A percentile compares a stretch with the other conserved stretches of the same genome.
Evolutionary conservation across 208 protist genomes (phyloP).

Genomic region (Wallacemonas rigidus): DNA sequence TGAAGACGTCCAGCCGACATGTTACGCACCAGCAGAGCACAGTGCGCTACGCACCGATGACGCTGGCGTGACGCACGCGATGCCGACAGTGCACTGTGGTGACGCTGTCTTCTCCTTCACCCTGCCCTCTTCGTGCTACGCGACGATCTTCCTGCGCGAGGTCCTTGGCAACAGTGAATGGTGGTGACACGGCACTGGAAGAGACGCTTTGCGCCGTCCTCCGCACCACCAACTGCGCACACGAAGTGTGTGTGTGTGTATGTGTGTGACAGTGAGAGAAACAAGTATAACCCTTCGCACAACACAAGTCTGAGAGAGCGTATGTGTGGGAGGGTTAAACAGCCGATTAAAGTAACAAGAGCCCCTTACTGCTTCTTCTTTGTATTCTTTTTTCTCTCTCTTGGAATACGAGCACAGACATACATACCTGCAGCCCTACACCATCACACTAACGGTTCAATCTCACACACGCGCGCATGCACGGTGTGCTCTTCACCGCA

Average conservation of each 20-base stretch:
- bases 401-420: background rate
- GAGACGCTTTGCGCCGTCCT: no score
- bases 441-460: no score
- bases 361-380: background rate
- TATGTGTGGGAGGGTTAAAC: no score
- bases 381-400: conserved; percentile 6
- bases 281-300: no score
- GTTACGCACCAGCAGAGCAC: background rate
- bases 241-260: no score
- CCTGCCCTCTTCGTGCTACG: conserved; percentile 82
- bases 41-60: background rate
- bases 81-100: conserved; percentile 12
- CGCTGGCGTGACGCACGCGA: conserved; percentile 3
- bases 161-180: conserved; percentile 65
- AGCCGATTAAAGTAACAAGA: no score
- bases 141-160: conserved; percentile 79
- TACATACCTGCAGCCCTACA: no score
- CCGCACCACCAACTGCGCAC: no score
- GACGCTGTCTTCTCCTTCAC: conserved; percentile 44
- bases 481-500: no score
- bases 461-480: no score
- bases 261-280: no score
- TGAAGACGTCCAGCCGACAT: background rate
- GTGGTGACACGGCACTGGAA: conserved; percentile 35
- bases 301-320: no score